Conservation (phyloP, 2,329 filamentous ascomycete genomes). For the Alternaria panax region DNA sequence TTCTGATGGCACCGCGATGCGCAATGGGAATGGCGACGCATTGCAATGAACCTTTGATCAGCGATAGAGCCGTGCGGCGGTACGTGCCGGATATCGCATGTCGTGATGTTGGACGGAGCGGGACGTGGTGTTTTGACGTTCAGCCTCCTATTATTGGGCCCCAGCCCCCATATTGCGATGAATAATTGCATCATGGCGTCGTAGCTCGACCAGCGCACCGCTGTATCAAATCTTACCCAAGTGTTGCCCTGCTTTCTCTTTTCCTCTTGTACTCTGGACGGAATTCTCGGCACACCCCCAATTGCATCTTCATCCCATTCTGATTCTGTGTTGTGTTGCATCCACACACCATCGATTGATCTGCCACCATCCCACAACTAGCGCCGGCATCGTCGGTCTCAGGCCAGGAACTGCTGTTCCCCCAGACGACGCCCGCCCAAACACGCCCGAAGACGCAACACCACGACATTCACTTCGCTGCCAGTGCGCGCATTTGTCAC, state of each 20-base stretch:
- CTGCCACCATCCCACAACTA: slow-evolving; percentile 26
- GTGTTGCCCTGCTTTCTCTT: slow-evolving; percentile 15
- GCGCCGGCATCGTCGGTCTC: slow-evolving; percentile 32
- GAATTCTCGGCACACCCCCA: slow-evolving; percentile 2
- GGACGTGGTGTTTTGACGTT: slow-evolving; percentile 18
- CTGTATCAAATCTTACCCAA: slow-evolving; percentile 22
- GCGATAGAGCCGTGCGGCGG: neutral
- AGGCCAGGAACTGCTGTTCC: slow-evolving; percentile 25
- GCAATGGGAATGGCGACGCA: neutral
- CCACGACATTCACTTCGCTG: slow-evolving; percentile 12
- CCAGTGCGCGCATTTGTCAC: slow-evolving; percentile 17
- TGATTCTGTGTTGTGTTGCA: neutral
- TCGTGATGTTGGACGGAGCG: neutral
- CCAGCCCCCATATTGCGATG: slow-evolving; percentile 34
- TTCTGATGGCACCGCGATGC: neutral
- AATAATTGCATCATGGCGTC: slow-evolving; percentile 42
- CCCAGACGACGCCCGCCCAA: slow-evolving; percentile 24
- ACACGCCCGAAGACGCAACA: slow-evolving; percentile 9
- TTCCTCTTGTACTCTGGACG: slow-evolving; percentile 5
- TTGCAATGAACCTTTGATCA: neutral
- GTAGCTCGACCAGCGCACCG: slow-evolving; percentile 23
- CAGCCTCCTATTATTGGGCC: slow-evolving; percentile 37
- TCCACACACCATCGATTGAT: slow-evolving; percentile 6
- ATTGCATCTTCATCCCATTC: slow-evolving; percentile 5
- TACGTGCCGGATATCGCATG: neutral